These are phyloP conservation scores for Balakata baccata DNA, from an alignment of 345 rosid species.

Conservation along the genomic window DNA sequence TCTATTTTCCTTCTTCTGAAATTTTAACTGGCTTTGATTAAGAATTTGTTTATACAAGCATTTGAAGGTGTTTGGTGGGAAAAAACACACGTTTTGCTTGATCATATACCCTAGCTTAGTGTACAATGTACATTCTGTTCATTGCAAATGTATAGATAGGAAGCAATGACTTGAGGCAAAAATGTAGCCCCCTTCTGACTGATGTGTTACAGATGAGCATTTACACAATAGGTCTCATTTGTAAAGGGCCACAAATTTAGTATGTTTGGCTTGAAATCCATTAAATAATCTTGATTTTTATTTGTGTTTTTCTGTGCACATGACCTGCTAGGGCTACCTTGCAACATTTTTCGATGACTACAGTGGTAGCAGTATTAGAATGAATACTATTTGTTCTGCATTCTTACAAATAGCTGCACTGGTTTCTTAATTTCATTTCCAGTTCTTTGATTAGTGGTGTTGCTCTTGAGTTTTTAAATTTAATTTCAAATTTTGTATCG, in stretches of 20 bases:
- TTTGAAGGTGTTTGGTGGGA: background rate
- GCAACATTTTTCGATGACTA: background rate
- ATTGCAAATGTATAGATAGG: background rate
- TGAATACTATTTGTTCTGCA: background rate
- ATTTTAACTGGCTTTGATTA: background rate
- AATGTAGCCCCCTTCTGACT: background rate
- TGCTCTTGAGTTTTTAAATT: conserved; percentile 15
- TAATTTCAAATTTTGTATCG: conserved; percentile 32
- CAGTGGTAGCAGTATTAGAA: conserved; percentile 5
- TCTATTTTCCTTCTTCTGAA: background rate
- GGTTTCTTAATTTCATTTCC: conserved; percentile 1
- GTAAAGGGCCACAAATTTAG: background rate
- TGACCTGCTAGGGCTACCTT: background rate
- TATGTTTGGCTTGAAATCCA: background rate
- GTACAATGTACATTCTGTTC: background rate
- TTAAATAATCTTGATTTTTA: background rate
- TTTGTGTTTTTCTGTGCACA: background rate
- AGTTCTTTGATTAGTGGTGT: background rate
- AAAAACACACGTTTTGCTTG: background rate
- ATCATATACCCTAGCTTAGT: background rate
- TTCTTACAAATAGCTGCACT: conserved; percentile 10
- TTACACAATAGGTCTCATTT: background rate
- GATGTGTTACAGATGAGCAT: background rate
- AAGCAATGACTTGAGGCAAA: background rate
- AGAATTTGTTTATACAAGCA: background rate